Evolutionary conservation across 164 flowering plant genomes (phyloP).

Genomic region (Macadamia integrifolia): DNA sequence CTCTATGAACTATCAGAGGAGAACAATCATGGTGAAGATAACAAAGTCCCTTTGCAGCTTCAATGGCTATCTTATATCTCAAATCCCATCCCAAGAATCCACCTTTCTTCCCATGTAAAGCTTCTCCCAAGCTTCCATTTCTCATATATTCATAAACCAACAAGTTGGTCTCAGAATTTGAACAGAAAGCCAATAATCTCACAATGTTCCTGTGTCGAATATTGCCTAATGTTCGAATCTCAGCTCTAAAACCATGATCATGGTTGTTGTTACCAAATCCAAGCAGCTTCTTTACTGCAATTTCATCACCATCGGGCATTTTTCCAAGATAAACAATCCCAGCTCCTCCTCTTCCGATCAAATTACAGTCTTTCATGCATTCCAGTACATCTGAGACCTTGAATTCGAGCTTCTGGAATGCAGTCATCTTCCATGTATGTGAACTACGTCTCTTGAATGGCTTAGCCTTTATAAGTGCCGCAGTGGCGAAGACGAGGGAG

Average conservation of each 20-base stretch:
- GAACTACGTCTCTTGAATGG: slow-evolving; percentile 35
- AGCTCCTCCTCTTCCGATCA: slow-evolving; percentile 87
- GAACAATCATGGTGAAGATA: slow-evolving; percentile 75
- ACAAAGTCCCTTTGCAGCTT: slow-evolving; percentile 65
- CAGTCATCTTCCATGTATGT: slow-evolving; percentile 69
- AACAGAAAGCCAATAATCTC: slow-evolving; percentile 70
- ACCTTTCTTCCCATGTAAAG: slow-evolving; percentile 54
- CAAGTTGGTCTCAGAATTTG: slow-evolving; percentile 61
- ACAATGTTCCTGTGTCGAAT: slow-evolving; percentile 90
- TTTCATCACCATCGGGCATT: slow-evolving; percentile 67
- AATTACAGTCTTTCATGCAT: slow-evolving; percentile 77
- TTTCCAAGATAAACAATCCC: slow-evolving; percentile 83
- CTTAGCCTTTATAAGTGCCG: slow-evolving; percentile 50
- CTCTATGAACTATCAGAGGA: slow-evolving; percentile 65
- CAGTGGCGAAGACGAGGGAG: slow-evolving; percentile 57
- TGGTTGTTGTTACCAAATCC: slow-evolving; percentile 50
- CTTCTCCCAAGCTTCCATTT: slow-evolving; percentile 75
- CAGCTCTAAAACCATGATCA: slow-evolving; percentile 81
- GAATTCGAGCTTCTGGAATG: slow-evolving; percentile 74
- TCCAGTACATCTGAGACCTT: slow-evolving; percentile 56
- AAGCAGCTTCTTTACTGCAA: slow-evolving; percentile 70
- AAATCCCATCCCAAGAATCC: slow-evolving; percentile 50
- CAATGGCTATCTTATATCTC: slow-evolving; percentile 61
- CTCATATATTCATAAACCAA: slow-evolving; percentile 75
- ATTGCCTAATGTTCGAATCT: slow-evolving; percentile 76